These are phyloP conservation scores for Candida taoyuanica DNA, from an alignment of 805 yeast species.

Conservation along the genomic window DNA sequence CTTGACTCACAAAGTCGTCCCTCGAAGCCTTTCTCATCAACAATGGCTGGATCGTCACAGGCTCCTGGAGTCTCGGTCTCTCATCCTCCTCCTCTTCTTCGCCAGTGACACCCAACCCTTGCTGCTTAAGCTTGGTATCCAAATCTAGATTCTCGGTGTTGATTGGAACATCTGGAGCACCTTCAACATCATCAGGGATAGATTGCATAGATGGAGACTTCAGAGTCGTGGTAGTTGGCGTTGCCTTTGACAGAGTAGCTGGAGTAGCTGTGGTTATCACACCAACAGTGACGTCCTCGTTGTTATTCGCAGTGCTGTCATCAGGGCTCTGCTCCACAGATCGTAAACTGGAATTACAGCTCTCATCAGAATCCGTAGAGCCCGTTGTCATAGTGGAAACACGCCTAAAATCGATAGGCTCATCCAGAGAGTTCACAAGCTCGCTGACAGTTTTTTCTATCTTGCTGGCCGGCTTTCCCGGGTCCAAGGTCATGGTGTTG, in stretches of 20 bases:
- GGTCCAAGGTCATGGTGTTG: conserved; percentile 37
- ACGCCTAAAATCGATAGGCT: conserved; percentile 38
- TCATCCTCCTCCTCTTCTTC: background rate
- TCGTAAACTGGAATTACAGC: conserved; percentile 15
- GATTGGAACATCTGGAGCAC: background rate
- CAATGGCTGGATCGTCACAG: conserved; percentile 13
- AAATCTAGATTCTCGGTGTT: conserved; percentile 1
- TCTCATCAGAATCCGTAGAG: conserved; percentile 14
- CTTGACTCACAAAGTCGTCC: background rate
- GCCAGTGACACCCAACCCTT: background rate
- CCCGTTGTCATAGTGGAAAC: conserved; percentile 34
- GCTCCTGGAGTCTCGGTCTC: conserved; percentile 8
- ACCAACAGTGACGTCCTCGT: conserved; percentile 15
- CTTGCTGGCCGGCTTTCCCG: conserved; percentile 32
- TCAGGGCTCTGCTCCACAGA: conserved; percentile 5
- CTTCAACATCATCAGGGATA: background rate
- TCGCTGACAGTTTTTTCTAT: conserved; percentile 18
- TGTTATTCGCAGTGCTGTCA: background rate
- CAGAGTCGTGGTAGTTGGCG: conserved; percentile 15
- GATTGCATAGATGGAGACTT: conserved; percentile 10
- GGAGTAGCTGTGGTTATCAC: conserved; percentile 16
- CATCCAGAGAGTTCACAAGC: conserved; percentile 31
- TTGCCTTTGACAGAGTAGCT: conserved; percentile 17
- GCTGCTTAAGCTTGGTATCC: background rate
- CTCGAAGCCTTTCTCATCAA: conserved; percentile 1